Evolutionary conservation across 495 filamentous ascomycete genomes (phyloP).

Genomic region (Aspergillus homomorphus): DNA sequence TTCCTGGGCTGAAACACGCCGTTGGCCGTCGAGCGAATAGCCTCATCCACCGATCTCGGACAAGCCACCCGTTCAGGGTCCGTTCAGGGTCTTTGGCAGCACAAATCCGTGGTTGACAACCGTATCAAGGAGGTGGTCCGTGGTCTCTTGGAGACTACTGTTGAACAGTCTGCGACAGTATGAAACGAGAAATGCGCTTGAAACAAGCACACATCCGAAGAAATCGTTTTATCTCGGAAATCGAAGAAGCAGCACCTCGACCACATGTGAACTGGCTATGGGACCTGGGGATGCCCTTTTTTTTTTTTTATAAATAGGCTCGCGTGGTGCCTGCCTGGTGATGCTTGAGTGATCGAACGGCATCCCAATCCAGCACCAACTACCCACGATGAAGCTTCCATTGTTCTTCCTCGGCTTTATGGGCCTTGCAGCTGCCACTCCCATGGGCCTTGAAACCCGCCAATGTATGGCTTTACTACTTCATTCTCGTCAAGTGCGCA

Average conservation of each 20-base stretch:
- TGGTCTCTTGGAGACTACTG: background rate
- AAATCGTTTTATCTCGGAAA: background rate
- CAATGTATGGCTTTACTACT: slow-evolving; percentile 8
- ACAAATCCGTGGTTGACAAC: background rate
- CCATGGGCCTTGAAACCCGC: slow-evolving; percentile 15
- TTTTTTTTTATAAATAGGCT: background rate
- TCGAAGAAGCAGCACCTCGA: background rate
- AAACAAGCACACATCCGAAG: background rate
- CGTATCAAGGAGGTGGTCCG: background rate
- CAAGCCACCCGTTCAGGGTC: background rate
- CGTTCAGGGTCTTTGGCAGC: background rate
- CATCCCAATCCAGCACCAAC: background rate
- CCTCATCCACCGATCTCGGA: background rate
- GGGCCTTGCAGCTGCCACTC: slow-evolving; percentile 15
- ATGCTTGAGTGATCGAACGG: background rate
- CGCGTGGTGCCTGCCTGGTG: background rate
- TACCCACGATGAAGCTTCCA: slow-evolving; percentile 4
- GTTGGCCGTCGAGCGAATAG: background rate
- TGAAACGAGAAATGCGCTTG: background rate
- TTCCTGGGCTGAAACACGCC: background rate
- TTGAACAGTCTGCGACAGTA: background rate
- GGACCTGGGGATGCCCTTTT: background rate
- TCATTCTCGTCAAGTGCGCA: background rate
- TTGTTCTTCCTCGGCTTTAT: slow-evolving; percentile 9
- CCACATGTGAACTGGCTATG: background rate